phyloP scores from a whole-genome alignment of 805 yeast genomes.

The Priceomyces melissophilus region DNA sequence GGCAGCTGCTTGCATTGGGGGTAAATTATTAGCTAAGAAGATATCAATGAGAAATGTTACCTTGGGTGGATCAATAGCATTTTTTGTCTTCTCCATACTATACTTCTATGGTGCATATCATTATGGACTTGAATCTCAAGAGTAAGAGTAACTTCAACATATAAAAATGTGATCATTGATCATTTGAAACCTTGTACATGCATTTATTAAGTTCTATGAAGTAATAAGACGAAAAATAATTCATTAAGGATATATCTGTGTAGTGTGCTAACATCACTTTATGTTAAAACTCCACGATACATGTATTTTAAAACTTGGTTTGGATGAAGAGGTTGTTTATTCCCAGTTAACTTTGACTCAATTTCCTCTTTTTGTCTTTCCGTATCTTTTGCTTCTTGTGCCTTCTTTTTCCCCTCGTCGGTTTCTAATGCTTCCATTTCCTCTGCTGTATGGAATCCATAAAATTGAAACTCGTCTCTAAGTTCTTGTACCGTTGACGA shows the following conservation, averaged over 20 bases:
- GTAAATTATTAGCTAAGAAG: constrained; percentile 82
- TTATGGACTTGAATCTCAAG: constrained; percentile 2
- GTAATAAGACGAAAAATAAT: constrained; percentile 2
- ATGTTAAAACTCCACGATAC: constrained; percentile 31
- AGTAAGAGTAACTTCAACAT: not conserved
- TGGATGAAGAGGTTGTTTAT: constrained; percentile 26
- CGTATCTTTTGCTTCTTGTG: constrained; percentile 17
- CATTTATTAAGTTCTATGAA: too few species aligned
- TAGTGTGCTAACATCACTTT: too few species aligned
- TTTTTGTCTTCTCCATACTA: constrained; percentile 74
- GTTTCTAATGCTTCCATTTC: constrained; percentile 37
- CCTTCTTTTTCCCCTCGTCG: constrained; percentile 30
- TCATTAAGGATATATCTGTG: not conserved
- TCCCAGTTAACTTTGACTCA: constrained; percentile 24
- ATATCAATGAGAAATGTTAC: constrained; percentile 92
- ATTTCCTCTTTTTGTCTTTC: constrained; percentile 22
- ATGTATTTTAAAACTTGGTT: constrained; percentile 37
- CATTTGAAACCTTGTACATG: too few species aligned
- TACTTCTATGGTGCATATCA: constrained; percentile 69
- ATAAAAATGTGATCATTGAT: not conserved
- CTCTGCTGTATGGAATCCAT: constrained; percentile 55
- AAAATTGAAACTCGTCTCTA: constrained; percentile 56
- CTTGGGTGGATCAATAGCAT: constrained; percentile 84
- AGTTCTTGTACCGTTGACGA: constrained; percentile 48
- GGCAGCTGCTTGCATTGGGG: constrained; percentile 88